phyloP scores from a whole-genome alignment of 495 filamentous ascomycete species.

The Xylaria sp. region DNA sequence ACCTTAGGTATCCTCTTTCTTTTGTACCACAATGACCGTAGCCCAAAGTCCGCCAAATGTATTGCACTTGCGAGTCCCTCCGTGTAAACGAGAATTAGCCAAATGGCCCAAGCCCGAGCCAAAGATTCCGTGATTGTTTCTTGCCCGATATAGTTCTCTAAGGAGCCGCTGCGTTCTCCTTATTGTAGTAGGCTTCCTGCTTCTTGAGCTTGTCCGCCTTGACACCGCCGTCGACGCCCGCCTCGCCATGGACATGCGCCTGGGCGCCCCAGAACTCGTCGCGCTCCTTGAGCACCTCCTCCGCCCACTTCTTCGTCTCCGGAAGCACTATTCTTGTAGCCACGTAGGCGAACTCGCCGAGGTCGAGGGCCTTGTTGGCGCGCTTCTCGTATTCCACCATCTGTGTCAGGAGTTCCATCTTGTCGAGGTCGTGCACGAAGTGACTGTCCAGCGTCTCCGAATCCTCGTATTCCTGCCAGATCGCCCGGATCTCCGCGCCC shows the following conservation, averaged over 20 bases:
- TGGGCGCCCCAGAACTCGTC: slow-evolving; percentile 70
- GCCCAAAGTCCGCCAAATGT: background rate
- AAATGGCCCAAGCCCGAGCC: background rate
- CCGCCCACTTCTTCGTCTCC: slow-evolving; percentile 82
- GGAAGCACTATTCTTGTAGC: slow-evolving; percentile 71
- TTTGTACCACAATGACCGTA: background rate
- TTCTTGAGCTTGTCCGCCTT: slow-evolving; percentile 40
- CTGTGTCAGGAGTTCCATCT: slow-evolving; percentile 91
- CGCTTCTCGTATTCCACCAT: slow-evolving; percentile 95
- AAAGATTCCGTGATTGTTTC: background rate
- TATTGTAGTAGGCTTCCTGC: slow-evolving; percentile 54
- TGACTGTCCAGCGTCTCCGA: slow-evolving; percentile 78
- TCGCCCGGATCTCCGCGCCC: slow-evolving; percentile 70
- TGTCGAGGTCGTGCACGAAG: slow-evolving; percentile 97
- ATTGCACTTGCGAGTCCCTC: background rate
- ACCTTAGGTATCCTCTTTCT: background rate
- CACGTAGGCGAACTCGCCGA: slow-evolving; percentile 85
- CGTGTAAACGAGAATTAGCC: background rate
- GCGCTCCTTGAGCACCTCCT: slow-evolving; percentile 77
- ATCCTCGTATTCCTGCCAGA: slow-evolving; percentile 96
- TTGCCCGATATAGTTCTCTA: background rate
- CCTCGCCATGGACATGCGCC: slow-evolving; percentile 50
- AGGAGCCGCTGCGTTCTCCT: slow-evolving; percentile 26
- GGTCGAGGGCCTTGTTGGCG: slow-evolving; percentile 66
- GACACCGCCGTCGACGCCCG: slow-evolving; percentile 49